Percentiles rank a stretch among this genome's conserved stretches.
phyloP scores from a whole-genome alignment of 192 early-diverging fungal genomes.

The Phycomyces nitens region DNA sequence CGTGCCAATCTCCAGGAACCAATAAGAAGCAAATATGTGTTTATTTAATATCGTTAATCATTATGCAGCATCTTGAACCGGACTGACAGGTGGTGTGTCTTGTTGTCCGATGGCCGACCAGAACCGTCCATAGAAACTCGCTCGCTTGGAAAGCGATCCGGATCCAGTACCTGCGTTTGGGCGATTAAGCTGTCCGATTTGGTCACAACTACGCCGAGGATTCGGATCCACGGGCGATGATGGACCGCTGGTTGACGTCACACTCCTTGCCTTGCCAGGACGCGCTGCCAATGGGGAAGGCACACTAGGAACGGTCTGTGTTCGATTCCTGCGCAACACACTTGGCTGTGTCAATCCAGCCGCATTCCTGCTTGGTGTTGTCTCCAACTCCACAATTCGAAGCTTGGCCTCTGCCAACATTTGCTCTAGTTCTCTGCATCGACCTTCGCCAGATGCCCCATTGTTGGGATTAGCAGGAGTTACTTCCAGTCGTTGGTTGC shows the following conservation, averaged over 20 bases:
- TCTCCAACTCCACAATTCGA: constrained; percentile 23
- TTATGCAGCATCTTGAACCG: background rate
- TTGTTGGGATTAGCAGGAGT: background rate
- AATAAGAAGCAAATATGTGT: no score
- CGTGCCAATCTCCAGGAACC: no score
- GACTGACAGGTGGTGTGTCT: constrained; percentile 10
- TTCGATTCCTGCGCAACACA: background rate
- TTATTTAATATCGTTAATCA: no score
- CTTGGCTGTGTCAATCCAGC: no score
- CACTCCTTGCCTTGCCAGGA: background rate
- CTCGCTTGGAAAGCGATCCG: constrained; percentile 12
- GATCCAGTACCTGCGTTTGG: background rate
- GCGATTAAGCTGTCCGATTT: background rate
- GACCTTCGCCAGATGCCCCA: background rate
- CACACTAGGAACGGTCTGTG: background rate
- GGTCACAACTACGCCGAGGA: constrained; percentile 6
- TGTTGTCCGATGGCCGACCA: constrained; percentile 14
- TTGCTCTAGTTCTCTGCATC: constrained; percentile 22
- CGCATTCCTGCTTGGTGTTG: background rate
- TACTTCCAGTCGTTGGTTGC: no score
- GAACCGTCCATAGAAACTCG: constrained; percentile 22
- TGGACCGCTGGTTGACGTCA: background rate
- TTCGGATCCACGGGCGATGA: background rate
- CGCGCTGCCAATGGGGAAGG: background rate
- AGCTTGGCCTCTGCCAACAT: constrained; percentile 31